A percentile compares a stretch with the other conserved stretches of the same genome.
Evolutionary conservation across 2,329 filamentous ascomycete species (phyloP).

Genomic region (Talaromyces sp.): DNA sequence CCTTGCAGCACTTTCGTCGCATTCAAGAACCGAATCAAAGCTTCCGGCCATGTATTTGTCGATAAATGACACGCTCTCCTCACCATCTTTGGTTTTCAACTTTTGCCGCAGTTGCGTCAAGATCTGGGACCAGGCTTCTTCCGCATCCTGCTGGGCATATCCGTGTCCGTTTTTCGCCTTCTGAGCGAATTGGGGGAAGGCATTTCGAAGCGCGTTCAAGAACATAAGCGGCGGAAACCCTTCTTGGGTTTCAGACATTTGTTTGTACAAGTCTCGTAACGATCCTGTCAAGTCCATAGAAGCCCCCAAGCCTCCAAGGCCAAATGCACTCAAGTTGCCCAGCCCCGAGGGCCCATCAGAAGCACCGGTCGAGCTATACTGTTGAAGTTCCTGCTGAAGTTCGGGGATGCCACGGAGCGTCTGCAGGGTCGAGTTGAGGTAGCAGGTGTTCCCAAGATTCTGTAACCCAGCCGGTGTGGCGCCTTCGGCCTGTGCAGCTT

Average conservation of each 20-base stretch:
- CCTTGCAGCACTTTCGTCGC: slow-evolving; percentile 73
- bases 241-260: slow-evolving; percentile 83
- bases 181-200: slow-evolving; percentile 91
- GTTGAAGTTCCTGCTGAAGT: slow-evolving; percentile 70
- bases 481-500: slow-evolving; percentile 74
- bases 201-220: slow-evolving; percentile 68
- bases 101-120: slow-evolving; percentile 75
- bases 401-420: slow-evolving; percentile 84
- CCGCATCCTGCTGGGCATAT: slow-evolving; percentile 96
- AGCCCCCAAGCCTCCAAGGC: slow-evolving; percentile 53
- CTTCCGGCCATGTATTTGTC: slow-evolving; percentile 85
- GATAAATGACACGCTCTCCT: slow-evolving; percentile 63
- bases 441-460: slow-evolving; percentile 97
- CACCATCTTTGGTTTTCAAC: slow-evolving; percentile 58
- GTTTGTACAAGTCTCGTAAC: slow-evolving; percentile 76
- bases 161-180: slow-evolving; percentile 74
- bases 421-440: slow-evolving; percentile 96
- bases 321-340: slow-evolving; percentile 48
- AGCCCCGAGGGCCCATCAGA: slow-evolving; percentile 28
- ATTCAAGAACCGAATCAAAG: slow-evolving; percentile 73
- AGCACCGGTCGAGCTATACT: slow-evolving; percentile 48
- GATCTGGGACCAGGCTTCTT: slow-evolving; percentile 97
- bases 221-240: slow-evolving; percentile 82
- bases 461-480: slow-evolving; percentile 82
- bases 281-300: slow-evolving; percentile 70